Evolutionary conservation across 2,329 filamentous ascomycete species (phyloP), one percentile per base, ranked within the genome.

Genomic region (Coniochaeta pulveracea): DNA sequence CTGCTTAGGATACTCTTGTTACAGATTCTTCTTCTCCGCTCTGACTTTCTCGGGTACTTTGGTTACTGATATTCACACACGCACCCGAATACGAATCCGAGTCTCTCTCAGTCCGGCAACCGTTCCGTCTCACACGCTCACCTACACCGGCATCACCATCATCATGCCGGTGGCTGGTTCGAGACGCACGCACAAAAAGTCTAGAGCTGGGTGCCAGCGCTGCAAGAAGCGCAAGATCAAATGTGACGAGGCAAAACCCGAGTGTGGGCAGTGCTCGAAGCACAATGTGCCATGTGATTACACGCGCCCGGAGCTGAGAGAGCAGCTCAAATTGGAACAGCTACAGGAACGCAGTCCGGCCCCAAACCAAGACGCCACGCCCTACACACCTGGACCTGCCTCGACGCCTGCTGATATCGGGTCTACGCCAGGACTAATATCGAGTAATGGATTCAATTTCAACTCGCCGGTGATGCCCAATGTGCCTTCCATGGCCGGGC

Each of bases 181-280:
- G 19, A 62, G 76, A 47, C 64, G 75, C 50, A 77, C 76, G 26
- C 77, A 82, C 54, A 81, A 78, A 50, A 82, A 57, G 58, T 80
- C 74, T 36, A 67, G 77, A 43, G 69, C 75, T 33, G 77, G 77
- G 28, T 82, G 77, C 46, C 64, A 67, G 40, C 61, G 72, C 37
- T 82, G 77, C 55, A 82, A 81, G 56, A 61, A 63, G 35, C 63
- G 77, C 40, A 81, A 81, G 54, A 79, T 82, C 49, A 82, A 82
- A 71, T 80, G 76, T 55, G 75, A 80, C 47, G 76, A 80, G 52
- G 57, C 73, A 9, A 75, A 79, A 46, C 76, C 76, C 7, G 57
- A 66, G 37, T 80, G 76, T 48, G 70, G 73, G 39, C 79, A 80
- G 53, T 80, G 76, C 55, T 56, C 65, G 36, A 80, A 79, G 47